These are phyloP conservation scores for Coemansia furcata DNA, from an alignment of 192 early-diverging fungal genomes.

Conservation along the genomic window DNA sequence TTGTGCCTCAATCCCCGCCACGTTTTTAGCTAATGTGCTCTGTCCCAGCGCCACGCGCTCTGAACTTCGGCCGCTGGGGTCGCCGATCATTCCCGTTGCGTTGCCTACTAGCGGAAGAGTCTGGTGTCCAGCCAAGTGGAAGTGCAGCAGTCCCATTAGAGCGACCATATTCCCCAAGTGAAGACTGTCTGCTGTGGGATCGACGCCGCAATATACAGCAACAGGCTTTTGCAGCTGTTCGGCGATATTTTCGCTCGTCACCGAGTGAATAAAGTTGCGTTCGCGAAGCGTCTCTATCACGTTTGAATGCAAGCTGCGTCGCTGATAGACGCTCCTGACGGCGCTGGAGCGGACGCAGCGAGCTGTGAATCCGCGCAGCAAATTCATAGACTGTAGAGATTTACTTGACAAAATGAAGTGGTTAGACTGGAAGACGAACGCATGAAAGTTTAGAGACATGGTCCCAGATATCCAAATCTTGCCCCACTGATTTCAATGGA, in stretches of 20 bases:
- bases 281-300: slow-evolving; percentile 44
- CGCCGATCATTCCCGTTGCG: slow-evolving; percentile 91
- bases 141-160: slow-evolving; percentile 82
- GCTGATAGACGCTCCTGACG: neutral
- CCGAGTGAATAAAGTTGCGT: slow-evolving; percentile 55
- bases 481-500: neutral
- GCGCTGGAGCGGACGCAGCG: neutral
- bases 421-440: neutral
- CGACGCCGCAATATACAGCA: slow-evolving; percentile 85
- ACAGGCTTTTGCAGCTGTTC: slow-evolving; percentile 4
- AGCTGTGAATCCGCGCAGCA: neutral
- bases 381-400: neutral
- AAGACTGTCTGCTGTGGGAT: slow-evolving; percentile 87
- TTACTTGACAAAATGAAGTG: neutral
- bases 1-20: slow-evolving; percentile 66
- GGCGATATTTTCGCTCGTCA: slow-evolving; percentile 52
- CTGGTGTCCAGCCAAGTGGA: slow-evolving; percentile 77
- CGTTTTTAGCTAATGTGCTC: slow-evolving; percentile 60
- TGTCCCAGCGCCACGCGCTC: slow-evolving; percentile 72
- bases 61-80: slow-evolving; percentile 82
- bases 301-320: slow-evolving; percentile 27
- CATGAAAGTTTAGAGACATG: neutral
- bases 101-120: slow-evolving; percentile 85
- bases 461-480: neutral
- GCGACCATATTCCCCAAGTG: slow-evolving; percentile 90